phyloP scores from a whole-genome alignment of 306 rosid genomes.

The Trifolium repens region DNA sequence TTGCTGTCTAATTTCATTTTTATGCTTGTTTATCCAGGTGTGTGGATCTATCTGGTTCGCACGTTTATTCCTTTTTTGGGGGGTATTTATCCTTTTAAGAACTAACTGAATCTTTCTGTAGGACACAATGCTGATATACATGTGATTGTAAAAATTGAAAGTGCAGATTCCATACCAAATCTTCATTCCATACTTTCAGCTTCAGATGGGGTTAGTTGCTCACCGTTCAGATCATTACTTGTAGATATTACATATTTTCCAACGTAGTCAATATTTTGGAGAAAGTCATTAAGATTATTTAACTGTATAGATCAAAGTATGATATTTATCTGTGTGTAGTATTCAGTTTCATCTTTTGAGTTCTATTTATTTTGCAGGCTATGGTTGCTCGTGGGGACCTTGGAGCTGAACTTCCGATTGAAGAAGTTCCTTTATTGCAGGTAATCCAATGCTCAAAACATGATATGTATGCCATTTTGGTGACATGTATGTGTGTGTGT shows the following conservation, averaged over 20 bases:
- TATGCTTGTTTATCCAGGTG: constrained; percentile 15
- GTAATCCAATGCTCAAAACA: constrained; percentile 46
- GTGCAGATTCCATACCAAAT: constrained; percentile 95
- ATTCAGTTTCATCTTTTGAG: constrained; percentile 31
- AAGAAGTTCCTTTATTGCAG: constrained; percentile 97
- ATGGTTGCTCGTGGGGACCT: constrained; percentile 99
- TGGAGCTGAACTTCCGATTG: constrained; percentile 99
- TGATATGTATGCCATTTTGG: constrained; percentile 27
- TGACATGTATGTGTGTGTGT: constrained; percentile 11
- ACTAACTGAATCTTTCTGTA: constrained; percentile 44
- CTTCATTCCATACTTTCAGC: constrained; percentile 89
- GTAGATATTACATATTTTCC: constrained; percentile 16
- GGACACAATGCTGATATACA: constrained; percentile 83
- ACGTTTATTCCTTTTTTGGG: constrained; percentile 11
- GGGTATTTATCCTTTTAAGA: constrained; percentile 24
- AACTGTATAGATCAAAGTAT: constrained; percentile 24
- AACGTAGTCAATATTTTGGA: constrained; percentile 18
- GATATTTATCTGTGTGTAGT: constrained; percentile 26
- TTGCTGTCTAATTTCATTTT: constrained; percentile 38
- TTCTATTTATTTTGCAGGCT: constrained; percentile 62
- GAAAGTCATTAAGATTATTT: constrained; percentile 10
- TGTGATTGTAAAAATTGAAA: constrained; percentile 92
- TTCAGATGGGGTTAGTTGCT: constrained; percentile 88
- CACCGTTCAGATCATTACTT: constrained; percentile 19
- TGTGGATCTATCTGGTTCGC: not conserved